Evolutionary conservation across 306 rosid genomes (phyloP).

Genomic region (Dalbergia cultrata): DNA sequence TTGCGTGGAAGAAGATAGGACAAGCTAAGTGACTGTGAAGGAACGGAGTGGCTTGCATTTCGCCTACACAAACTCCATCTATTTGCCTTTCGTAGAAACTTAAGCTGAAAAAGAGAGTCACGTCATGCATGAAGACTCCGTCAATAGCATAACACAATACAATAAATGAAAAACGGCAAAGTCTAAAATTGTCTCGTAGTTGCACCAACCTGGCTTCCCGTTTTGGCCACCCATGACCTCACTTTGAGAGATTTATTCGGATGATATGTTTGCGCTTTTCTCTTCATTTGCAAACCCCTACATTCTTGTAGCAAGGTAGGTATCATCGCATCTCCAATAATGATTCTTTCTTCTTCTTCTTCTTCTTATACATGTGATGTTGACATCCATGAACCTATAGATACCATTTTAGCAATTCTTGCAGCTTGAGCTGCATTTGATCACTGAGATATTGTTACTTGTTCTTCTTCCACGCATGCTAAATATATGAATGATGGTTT

Average conservation of each 20-base stretch:
- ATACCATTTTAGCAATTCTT: neutral
- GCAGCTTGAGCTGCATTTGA: slow-evolving; percentile 24
- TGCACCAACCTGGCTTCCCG: slow-evolving; percentile 52
- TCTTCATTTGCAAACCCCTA: slow-evolving; percentile 46
- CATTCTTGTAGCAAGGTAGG: slow-evolving; percentile 66
- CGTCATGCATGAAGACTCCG: slow-evolving; percentile 39
- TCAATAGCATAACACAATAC: slow-evolving; percentile 41
- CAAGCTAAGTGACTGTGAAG: slow-evolving; percentile 18
- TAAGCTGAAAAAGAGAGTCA: slow-evolving; percentile 33
- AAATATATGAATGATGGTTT: neutral
- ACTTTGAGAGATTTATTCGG: slow-evolving; percentile 52
- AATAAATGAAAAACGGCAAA: slow-evolving; percentile 38
- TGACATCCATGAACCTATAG: neutral
- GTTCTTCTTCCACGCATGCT: slow-evolving; percentile 8
- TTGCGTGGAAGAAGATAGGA: neutral
- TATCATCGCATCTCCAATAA: slow-evolving; percentile 2
- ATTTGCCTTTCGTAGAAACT: neutral
- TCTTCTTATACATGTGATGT: neutral
- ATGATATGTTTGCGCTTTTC: slow-evolving; percentile 45
- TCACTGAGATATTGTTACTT: neutral
- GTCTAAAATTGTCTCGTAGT: slow-evolving; percentile 53
- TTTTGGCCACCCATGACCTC: slow-evolving; percentile 32
- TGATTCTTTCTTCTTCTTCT: slow-evolving; percentile 23
- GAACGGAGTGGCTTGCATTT: slow-evolving; percentile 65
- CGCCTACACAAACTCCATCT: slow-evolving; percentile 42